phyloP scores from a whole-genome alignment of 805 yeast genomes.

The Zygosaccharomyces bailii region DNA sequence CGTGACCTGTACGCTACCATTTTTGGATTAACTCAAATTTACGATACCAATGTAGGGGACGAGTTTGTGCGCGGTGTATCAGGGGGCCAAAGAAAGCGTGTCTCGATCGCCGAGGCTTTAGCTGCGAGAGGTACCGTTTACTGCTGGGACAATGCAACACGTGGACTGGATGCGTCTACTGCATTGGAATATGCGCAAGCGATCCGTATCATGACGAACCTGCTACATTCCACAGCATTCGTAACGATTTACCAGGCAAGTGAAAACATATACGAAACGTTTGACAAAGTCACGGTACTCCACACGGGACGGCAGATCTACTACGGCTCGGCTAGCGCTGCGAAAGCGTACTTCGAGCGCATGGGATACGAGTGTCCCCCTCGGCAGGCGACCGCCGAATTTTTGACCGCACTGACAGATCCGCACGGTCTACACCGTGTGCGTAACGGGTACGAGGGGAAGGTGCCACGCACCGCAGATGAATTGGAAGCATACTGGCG shows the following conservation, averaged over 20 bases:
- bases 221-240: constrained; percentile 49
- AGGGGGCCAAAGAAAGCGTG: constrained; percentile 86
- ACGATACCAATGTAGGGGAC: constrained; percentile 52
- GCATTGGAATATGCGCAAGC: constrained; percentile 61
- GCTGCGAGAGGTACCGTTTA: constrained; percentile 54
- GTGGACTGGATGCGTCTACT: constrained; percentile 75
- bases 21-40: constrained; percentile 55
- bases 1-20: constrained; percentile 39
- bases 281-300: constrained; percentile 52
- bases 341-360: constrained; percentile 48
- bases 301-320: constrained; percentile 55
- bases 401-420: constrained; percentile 57
- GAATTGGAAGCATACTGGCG: constrained; percentile 50
- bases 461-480: constrained; percentile 53
- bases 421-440: constrained; percentile 43
- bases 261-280: constrained; percentile 50
- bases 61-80: constrained; percentile 68
- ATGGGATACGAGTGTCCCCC: constrained; percentile 58
- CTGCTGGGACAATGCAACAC: constrained; percentile 72
- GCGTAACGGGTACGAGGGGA: constrained; percentile 43
- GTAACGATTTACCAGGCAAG: constrained; percentile 64
- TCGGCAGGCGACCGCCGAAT: constrained; percentile 61
- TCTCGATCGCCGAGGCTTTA: constrained; percentile 75
- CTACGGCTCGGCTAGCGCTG: constrained; percentile 49
- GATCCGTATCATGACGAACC: constrained; percentile 51